A percentile compares a stretch with the other conserved stretches of the same genome.
Evolutionary conservation across 352 stramenopile species (phyloP).

Genomic region (Plasmopara viticola): DNA sequence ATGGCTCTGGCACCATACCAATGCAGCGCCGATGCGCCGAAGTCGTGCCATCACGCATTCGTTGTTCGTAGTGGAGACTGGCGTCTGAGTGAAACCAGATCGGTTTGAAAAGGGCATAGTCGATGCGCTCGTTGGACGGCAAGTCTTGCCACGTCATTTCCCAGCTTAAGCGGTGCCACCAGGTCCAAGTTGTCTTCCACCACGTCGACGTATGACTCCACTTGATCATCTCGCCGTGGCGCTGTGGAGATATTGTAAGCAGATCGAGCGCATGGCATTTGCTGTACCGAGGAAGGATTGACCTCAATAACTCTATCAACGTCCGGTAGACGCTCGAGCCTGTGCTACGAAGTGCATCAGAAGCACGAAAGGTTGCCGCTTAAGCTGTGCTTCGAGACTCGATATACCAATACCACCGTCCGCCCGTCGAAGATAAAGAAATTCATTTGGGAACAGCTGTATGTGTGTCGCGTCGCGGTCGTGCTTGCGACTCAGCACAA

Average conservation of each 20-base stretch:
- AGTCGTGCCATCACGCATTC: no score
- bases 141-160: background rate
- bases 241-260: background rate
- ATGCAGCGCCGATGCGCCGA: background rate
- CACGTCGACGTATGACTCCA: background rate
- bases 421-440: no score
- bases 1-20: background rate
- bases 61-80: no score
- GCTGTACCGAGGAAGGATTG: background rate
- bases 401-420: no score
- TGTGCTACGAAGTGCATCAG: no score
- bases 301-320: background rate
- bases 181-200: background rate
- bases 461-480: no score
- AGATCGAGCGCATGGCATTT: background rate
- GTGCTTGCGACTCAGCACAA: no score
- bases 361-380: no score
- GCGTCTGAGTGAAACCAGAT: no score
- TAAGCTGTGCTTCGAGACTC: no score
- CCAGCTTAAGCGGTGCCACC: background rate
- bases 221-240: background rate
- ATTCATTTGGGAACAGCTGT: no score
- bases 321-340: background rate
- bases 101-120: background rate
- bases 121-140: background rate